Evolutionary conservation across 129 eudicot genomes (phyloP), one percentile per base, ranked within the genome.

Genomic region (Sambucus nigra): DNA sequence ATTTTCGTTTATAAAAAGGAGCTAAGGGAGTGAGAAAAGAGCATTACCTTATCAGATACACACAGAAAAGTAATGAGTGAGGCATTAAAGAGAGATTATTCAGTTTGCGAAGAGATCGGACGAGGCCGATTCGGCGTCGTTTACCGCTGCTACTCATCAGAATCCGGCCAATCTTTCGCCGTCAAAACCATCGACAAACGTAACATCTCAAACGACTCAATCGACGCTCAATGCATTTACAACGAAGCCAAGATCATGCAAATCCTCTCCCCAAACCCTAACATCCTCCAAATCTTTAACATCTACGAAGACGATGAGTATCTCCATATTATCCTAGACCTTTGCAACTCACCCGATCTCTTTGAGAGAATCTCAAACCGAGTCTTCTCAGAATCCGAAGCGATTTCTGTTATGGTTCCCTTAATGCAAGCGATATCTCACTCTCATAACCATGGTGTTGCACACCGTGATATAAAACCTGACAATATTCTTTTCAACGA

Each of bases 81-180:
- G 38, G 71, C 67, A 26, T 63, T 86, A 7, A 65, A 69, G 53
- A 53, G 73, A 59, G 98, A 81, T 69, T 91, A 91, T 72, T 53
- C 47, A 26, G 25, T 91, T 20, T 48, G 64, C 46, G 82, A 73
- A 19, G 94, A 85, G 69, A 79, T 91, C 42, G 98, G 95, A 32
- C 68, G 87, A 21, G 95, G 94, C n/a, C 74, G 84, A 15, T 86
- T 79, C 76, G 95, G 98, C 42, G 86, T 75, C 73, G 94, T 91
- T 22, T 82, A 29, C 67, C 78, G 77, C 25, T 82, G 94, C 46
- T 59, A 59, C 58, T 91, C 94, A 28, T 24, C n/a, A 59, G 46
- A 17, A 64, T 59, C 88, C 65, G 84, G 82, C 26, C 75, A 69
- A 26, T 33, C 69, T 12, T 82, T 74, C 51, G 98, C 95, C 76